These are phyloP conservation scores for Malbranchea zuffiana DNA, from an alignment of 2,329 filamentous ascomycete genomes.

Conservation along the genomic window DNA sequence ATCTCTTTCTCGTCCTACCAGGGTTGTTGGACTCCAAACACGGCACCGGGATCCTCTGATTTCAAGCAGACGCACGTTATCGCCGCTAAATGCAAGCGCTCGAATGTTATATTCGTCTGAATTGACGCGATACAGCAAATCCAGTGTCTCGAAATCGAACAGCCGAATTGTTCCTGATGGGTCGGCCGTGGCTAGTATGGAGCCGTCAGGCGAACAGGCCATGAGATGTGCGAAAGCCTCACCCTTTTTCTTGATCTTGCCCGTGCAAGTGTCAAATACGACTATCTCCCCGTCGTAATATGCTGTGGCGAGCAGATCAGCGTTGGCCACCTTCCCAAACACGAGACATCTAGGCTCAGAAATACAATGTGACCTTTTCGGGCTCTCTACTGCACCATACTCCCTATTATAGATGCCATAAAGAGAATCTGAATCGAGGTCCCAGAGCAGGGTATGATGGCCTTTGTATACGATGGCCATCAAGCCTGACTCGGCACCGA, in stretches of 20 bases:
- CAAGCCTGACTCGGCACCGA: no score
- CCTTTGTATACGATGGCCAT: no score
- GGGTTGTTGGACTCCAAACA: slow-evolving; percentile 29
- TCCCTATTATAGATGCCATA: no score
- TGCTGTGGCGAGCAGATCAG: slow-evolving; percentile 18
- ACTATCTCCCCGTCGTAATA: slow-evolving; percentile 23
- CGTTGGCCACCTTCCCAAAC: slow-evolving; percentile 17
- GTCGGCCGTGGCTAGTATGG: slow-evolving; percentile 20
- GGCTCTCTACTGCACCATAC: no score
- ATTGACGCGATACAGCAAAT: slow-evolving; percentile 23
- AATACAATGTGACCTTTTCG: no score
- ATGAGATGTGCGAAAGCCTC: slow-evolving; percentile 11
- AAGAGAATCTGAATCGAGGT: no score
- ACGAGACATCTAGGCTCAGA: no score
- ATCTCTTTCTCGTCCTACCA: no score
- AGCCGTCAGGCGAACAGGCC: slow-evolving; percentile 21
- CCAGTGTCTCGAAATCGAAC: slow-evolving; percentile 23
- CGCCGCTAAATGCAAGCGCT: slow-evolving; percentile 22
- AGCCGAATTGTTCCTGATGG: slow-evolving; percentile 18
- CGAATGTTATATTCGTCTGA: slow-evolving; percentile 20
- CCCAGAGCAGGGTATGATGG: no score
- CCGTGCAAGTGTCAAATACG: slow-evolving; percentile 17
- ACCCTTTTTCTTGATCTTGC: slow-evolving; percentile 6
- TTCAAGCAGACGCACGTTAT: slow-evolving; percentile 26
- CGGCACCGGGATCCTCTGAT: slow-evolving; percentile 22